Conservation (phyloP, 768 basidiomycete species). For the Podaxis sp. region DNA sequence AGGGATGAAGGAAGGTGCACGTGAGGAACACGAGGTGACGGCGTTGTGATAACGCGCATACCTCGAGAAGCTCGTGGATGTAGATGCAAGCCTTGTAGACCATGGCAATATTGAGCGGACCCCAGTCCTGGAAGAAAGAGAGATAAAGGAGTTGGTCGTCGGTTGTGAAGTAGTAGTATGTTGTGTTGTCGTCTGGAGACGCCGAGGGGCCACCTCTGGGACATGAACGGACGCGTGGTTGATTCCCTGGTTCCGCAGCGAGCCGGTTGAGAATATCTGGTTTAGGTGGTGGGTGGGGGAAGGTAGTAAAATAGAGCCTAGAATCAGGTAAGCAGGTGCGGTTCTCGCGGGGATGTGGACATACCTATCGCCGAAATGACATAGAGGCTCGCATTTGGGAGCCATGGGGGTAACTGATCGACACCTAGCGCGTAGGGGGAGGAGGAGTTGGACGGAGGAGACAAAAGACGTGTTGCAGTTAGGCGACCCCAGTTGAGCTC, state of each 20-base stretch:
- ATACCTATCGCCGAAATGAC: conserved; percentile 78
- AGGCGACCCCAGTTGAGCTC: conserved; percentile 4
- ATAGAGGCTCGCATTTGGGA: conserved; percentile 71
- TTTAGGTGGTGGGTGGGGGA: conserved; percentile 70
- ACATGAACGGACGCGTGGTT: conserved; percentile 63
- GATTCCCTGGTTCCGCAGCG: conserved; percentile 48
- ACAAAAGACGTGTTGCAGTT: conserved; percentile 7
- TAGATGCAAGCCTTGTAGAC: conserved; percentile 91
- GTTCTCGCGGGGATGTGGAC: conserved; percentile 20
- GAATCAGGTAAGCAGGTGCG: conserved; percentile 16
- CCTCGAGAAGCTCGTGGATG: conserved; percentile 86
- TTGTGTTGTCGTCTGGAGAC: conserved; percentile 66
- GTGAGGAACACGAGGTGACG: conserved; percentile 37
- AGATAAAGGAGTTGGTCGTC: conserved; percentile 92
- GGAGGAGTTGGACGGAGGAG: not conserved
- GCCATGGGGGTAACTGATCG: conserved; percentile 31
- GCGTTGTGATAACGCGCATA: conserved; percentile 32
- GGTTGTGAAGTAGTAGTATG: conserved; percentile 86
- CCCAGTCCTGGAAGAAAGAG: conserved; percentile 95
- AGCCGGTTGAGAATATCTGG: conserved; percentile 65
- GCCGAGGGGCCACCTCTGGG: conserved; percentile 59
- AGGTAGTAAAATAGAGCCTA: conserved; percentile 90
- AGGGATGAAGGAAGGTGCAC: conserved; percentile 23
- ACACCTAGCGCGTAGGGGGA: conserved; percentile 5
- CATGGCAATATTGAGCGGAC: conserved; percentile 89